phyloP scores from a whole-genome alignment of 768 basidiomycete species.

The Hysterangium stoloniferum region DNA sequence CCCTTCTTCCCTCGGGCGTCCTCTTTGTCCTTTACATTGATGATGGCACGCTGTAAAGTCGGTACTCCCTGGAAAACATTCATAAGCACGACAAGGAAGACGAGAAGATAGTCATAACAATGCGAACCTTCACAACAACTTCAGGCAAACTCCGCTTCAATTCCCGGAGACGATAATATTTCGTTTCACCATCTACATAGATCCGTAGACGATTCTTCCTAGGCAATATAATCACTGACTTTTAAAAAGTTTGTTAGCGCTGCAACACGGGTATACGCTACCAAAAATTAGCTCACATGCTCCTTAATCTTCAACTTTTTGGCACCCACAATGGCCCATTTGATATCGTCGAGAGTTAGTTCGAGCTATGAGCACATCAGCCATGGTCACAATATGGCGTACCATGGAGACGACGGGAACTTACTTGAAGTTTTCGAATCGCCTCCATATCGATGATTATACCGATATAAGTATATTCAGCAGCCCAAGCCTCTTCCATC shows the following conservation, averaged over 20 bases:
- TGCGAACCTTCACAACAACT: constrained; percentile 85
- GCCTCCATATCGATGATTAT: constrained; percentile 87
- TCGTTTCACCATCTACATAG: constrained; percentile 70
- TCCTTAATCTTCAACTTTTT: constrained; percentile 92
- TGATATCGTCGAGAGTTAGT: constrained; percentile 85
- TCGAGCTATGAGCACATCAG: constrained; percentile 54
- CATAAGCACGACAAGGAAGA: not conserved
- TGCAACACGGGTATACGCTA: not conserved
- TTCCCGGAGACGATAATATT: constrained; percentile 77
- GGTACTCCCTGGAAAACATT: constrained; percentile 58
- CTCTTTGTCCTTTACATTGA: constrained; percentile 89
- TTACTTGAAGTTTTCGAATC: constrained; percentile 80
- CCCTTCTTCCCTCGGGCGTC: constrained; percentile 73
- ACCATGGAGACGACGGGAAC: constrained; percentile 10
- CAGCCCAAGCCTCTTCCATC: constrained; percentile 93
- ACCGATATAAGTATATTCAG: constrained; percentile 86
- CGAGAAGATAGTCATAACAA: not conserved
- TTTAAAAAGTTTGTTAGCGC: not conserved
- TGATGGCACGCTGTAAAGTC: constrained; percentile 85
- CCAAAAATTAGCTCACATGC: constrained; percentile 40
- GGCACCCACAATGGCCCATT: constrained; percentile 78
- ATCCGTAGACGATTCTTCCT: constrained; percentile 69
- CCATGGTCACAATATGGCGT: not conserved
- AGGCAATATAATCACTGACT: constrained; percentile 75
- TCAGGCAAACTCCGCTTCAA: constrained; percentile 77